Evolutionary conservation across 305 asterid species (phyloP), one percentile per base, ranked within the genome.

Genomic region (Fraxinus paxiana): DNA sequence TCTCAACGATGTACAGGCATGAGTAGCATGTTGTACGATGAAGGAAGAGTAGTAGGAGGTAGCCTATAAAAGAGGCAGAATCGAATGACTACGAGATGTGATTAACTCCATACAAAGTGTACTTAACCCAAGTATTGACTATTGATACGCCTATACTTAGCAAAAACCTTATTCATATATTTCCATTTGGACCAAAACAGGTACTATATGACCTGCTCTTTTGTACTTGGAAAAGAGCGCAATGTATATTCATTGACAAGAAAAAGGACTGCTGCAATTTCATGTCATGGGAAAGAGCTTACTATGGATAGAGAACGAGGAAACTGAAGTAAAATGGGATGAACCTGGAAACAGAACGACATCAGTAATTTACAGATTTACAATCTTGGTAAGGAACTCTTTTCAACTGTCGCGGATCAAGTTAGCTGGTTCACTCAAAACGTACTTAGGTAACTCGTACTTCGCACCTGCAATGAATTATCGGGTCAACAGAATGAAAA

Each of bases 401-500:
- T 73, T 83, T 93, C 86, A 92, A 81, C 82, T 87, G 79, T 92
- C 92, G 41, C 80, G 91, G 78, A 95, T 90, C 93, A 93, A 83
- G 86, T 95, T 95, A 20, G 92, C 89, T 2, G 98, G 98, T 88
- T 95, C 98, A 5, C 98, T 93, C 87, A 95, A 86, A 33, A 93
- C 98, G 48, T 95, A 95, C 80, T 90, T 95, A 65, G 98, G 98
- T 56, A 95, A 84, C 89, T 95, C 98, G 37, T 95, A 95, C 86
- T 90, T 95, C 34, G 96, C 95, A 83, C 98, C 98, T 93, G 98
- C 88, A 84, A 81, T 71, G 71, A 80, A 79, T 61, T 51, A 9
- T 9, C 22, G 0, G 61, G 56, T 81, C 71, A 56, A 63, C 41
- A 26, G 5, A 28, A 10, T 61, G 4, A 10, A 69, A 59, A 2